Percentiles rank a stretch among this genome's conserved stretches.
Evolutionary conservation across 2,329 filamentous ascomycete genomes (phyloP).

Genomic region (Coniochaeta hoffmannii): DNA sequence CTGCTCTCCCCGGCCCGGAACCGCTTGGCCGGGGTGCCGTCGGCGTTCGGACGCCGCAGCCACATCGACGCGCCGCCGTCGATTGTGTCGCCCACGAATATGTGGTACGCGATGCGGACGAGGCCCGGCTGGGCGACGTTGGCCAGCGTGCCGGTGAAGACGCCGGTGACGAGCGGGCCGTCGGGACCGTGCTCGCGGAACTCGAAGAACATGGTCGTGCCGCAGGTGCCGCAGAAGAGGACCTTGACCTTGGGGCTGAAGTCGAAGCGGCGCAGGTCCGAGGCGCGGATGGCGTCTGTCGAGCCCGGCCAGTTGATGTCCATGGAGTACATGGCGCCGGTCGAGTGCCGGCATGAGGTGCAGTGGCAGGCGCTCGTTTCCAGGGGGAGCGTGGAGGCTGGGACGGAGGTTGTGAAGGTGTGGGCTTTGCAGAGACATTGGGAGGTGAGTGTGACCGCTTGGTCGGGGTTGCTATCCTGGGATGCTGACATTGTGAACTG

Average conservation of each 20-base stretch:
- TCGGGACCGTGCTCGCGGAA: constrained; percentile 4
- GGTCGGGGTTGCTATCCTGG: neutral
- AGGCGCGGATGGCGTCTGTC: constrained; percentile 18
- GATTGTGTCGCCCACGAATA: constrained; percentile 40
- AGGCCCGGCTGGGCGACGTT: constrained; percentile 19
- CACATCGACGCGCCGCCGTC: constrained; percentile 45
- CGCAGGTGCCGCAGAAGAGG: constrained; percentile 36
- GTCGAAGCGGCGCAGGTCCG: constrained; percentile 26
- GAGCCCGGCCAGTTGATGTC: constrained; percentile 29
- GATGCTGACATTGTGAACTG: neutral
- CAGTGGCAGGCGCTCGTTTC: constrained; percentile 38
- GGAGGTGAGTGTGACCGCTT: constrained; percentile 21
- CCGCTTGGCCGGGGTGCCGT: neutral
- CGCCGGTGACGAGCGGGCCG: constrained; percentile 17
- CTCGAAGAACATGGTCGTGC: constrained; percentile 35
- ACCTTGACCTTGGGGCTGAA: constrained; percentile 25
- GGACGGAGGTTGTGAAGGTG: constrained; percentile 27
- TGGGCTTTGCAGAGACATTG: constrained; percentile 39
- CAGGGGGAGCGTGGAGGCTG: constrained; percentile 30
- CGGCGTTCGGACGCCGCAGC: constrained; percentile 20
- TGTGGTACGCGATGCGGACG: constrained; percentile 26
- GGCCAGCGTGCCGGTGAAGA: constrained; percentile 29
- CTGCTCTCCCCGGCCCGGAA: constrained; percentile 2
- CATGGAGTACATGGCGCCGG: constrained; percentile 32
- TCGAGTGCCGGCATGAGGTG: constrained; percentile 37